Evolutionary conservation across 2,329 filamentous ascomycete species (phyloP).

Genomic region (Neurospora sp.): DNA sequence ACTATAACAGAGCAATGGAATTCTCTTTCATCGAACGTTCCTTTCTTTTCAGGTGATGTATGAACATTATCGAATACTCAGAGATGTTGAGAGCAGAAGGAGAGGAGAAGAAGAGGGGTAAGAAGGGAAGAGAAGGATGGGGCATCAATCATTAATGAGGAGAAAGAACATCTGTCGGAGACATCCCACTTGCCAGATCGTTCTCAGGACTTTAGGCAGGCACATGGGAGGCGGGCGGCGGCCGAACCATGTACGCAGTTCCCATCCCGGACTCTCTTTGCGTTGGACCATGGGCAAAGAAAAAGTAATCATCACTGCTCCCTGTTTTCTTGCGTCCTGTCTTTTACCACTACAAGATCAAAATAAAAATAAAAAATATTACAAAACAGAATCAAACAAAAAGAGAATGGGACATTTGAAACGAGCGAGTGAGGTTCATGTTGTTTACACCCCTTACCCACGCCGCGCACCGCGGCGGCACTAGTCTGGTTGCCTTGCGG

Average conservation of each 20-base stretch:
- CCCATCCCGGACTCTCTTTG: neutral
- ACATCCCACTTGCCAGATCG: neutral
- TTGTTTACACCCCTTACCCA: neutral
- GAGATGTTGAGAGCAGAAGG: neutral
- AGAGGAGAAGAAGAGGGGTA: neutral
- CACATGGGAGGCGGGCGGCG: neutral
- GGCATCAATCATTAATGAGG: neutral
- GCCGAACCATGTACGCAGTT: neutral
- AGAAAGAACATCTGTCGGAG: neutral
- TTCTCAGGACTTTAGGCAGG: neutral
- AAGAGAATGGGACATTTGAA: neutral
- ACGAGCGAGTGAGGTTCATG: neutral
- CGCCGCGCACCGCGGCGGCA: neutral
- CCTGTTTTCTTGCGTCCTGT: too few relatives aligned
- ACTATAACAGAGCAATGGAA: neutral
- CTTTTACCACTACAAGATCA: neutral
- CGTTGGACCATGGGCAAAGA: neutral
- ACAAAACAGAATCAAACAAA: neutral
- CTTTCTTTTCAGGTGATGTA: neutral
- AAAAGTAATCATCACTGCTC: neutral
- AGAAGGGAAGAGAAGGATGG: neutral
- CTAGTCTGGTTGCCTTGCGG: neutral
- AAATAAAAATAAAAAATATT: neutral
- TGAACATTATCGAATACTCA: neutral
- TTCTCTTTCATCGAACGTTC: neutral